Base-by-base conservation (phyloP, 108 stramenopile genomes). In the Conticribra weissflogii region DNA sequence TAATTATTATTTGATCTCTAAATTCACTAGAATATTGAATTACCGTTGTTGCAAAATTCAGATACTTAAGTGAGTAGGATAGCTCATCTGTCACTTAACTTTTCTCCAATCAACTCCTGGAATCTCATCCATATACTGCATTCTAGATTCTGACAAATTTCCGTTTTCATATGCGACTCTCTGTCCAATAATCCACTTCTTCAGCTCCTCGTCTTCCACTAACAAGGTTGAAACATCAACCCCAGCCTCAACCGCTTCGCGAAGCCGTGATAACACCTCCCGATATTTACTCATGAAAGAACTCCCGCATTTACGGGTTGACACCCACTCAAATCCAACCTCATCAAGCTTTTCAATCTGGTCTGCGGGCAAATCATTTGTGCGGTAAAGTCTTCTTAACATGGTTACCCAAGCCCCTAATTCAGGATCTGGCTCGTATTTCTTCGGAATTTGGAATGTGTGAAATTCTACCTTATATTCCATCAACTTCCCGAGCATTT, bases 361-460 rank as follows among this genome's bases (percentile, higher is more conserved):
- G 15, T 83, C 74, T n/a, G 54, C 59, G 55, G 82, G 66, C 25
- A 93, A 68, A 2, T 74, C 70, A 67, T 71, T 51, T 9, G 30
- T 66, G 17, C 76, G 58, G 24, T 67, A 71, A 15, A 90, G 36
- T 24, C 92, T 76, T 52, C 92, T 86, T 29, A 93, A 71, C 49
- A 89, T 89, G 0, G 92, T 93, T 17, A 93, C 92, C 92, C 92
- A 93, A 8, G 89, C 92, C 12, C 92, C 92, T 28, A 93, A 57
- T 59, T 93, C 92, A 18, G 89, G 89, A 80, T 93, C 89, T 23
- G 68, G 73, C 9, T 71, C 56, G 65, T 86, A 93, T 63, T 93
- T 93, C 64, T 93, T 93, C n/a, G 92, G 92, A 27, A 89, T 74
- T 78, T 90, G 89, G 74, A 81, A 90, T 17, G 83, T 82, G 9